Evolutionary conservation across 208 protist genomes (phyloP), one percentile per base, ranked within the genome.

Genomic region (Leishmania gerbilli): DNA sequence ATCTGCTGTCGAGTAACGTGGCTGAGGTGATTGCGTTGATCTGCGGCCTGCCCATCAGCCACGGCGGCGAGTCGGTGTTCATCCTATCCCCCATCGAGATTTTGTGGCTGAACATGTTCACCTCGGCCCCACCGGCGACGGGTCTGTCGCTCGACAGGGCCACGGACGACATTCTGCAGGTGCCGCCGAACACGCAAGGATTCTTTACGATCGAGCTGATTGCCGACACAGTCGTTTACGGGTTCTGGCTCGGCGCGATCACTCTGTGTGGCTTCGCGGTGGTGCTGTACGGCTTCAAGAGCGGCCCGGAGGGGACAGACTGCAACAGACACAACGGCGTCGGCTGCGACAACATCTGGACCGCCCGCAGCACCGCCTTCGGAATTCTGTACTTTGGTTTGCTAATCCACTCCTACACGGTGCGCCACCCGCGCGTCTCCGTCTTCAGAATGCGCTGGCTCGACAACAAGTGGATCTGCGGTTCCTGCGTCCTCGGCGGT

Each of bases 101-200:
- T 91, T 85, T 98, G 69, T 98, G 93, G 94, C 85, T 98, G 53
- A 98, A 98, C 87, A 87, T 98, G 84, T 87, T 96, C 78, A 98
- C 95, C 75, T 94, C 91, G 19, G 86, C 87, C 4, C 93, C 92
- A 49, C 92, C 92, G 15, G 93, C 93, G 65, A 96, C 87, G 42
- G 93, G 92, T 60, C 87, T 97, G 17, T 97, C 94, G 17, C 75
- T 97, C 60, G 94, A 97, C 69, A 84, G 81, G 62, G 89, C 94
- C 68, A 95, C 88, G 15, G 79, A 88, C 34, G 94, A 97, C 80
- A 90, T 98, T 65, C 87, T 98, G 68, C 87, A 91, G 79, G 90
- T 95, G 51, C 89, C 93, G 42, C 95, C 95, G 9, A 93, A 94
- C 80, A 95, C 89, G 2, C 80, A 58, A 15, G 91, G 91, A 62